Evolutionary conservation across 164 flowering plant species (phyloP).

Genomic region (Buxus sempervirens): DNA sequence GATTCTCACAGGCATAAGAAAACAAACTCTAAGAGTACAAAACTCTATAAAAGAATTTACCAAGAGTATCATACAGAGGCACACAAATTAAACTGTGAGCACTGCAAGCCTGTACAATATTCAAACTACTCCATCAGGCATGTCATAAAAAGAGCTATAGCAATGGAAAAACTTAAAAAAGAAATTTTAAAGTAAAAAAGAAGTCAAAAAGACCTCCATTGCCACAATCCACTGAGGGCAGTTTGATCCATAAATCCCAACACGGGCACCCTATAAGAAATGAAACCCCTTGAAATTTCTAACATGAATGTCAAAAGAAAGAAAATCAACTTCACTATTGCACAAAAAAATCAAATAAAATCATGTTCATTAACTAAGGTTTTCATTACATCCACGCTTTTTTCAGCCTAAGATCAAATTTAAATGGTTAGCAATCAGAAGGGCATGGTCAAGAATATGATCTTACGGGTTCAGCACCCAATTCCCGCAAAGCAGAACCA

Average conservation of each 20-base stretch:
- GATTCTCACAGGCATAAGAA: background rate
- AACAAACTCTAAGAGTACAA: background rate
- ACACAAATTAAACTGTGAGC: constrained; percentile 86
- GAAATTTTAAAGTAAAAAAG: constrained; percentile 1
- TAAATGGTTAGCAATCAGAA: background rate
- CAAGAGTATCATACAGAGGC: constrained; percentile 94
- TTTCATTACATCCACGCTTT: background rate
- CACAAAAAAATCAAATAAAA: background rate
- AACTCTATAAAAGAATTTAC: constrained; percentile 31
- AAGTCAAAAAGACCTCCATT: constrained; percentile 68
- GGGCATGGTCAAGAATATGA: background rate
- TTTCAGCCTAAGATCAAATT: no score
- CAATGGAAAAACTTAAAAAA: background rate
- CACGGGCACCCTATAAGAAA: constrained; percentile 54
- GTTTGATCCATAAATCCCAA: constrained; percentile 90
- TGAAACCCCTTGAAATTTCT: background rate
- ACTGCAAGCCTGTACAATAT: constrained; percentile 63
- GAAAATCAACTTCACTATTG: background rate
- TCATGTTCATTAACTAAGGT: background rate
- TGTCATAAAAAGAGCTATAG: background rate
- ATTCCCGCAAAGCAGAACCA: constrained; percentile 75
- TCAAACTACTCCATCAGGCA: constrained; percentile 2
- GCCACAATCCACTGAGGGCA: constrained; percentile 94
- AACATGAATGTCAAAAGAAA: background rate
- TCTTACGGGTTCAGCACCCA: constrained; percentile 85